Base-by-base conservation (phyloP, 352 stramenopile species). In the Blastocystis sp. region DNA sequence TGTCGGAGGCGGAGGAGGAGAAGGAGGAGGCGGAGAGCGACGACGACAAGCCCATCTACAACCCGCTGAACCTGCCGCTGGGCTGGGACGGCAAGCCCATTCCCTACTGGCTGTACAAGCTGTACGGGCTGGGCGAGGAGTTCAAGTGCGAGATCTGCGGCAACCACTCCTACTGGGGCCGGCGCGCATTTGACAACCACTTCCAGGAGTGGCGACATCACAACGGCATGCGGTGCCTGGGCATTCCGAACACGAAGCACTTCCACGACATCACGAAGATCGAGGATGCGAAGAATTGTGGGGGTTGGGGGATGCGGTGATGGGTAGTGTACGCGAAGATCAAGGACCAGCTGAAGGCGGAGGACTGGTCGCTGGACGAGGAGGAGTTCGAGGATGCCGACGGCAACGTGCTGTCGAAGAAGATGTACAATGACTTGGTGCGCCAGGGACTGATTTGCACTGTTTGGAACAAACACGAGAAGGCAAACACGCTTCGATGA, bases 91-190 rank as follows among this genome's bases (percentile, higher is more conserved):
- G 97, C 62, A 99, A 99, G 89, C 97, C 97, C 19, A 99, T 99
- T 89, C 96, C 97, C 3, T 98, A 98, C 89, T 99, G 97, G 97
- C 91, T 99, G 76, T 99, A 98, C 93, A 99, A 99, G 92, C 91
- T 99, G 43, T 96, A 99, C 28, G 28, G 28, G 28, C 28, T 34
- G 28, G 28, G 28, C 28, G 28, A 34, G 28, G 28, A 34, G 28
- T 99, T 94, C 92, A 96, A 96, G 84, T 99, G 97, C 90, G 97
- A 99, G 90, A 98, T 99, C 67, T 99, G 97, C 91, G 97, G 97
- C 7, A 98, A 98, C 89, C 94, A 98, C 91, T 97, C 93, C 62
- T 99, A 99, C 91, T 97, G 95, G 90, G 97, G 97, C 23, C 91
- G 95, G 56, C 93, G 94, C 79, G 95, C 95, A 67, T 99, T 98